Base-by-base conservation (phyloP, 805 yeast species). In the Ogataea haglerorum region DNA sequence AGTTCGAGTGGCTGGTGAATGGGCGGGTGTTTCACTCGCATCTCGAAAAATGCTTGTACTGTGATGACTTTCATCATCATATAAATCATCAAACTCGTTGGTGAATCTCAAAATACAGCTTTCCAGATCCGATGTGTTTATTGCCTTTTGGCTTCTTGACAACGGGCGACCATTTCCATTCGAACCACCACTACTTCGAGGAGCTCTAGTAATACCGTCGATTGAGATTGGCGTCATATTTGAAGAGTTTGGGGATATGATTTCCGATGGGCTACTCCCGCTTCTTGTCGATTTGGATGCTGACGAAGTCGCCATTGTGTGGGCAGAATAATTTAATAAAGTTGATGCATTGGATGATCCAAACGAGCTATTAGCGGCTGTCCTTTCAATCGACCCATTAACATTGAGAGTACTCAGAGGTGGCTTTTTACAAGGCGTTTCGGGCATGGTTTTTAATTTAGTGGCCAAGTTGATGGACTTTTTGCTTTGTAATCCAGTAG, bases 401-500 rank as follows among this genome's bases (percentile, higher is more conserved):
- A 55, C 47, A 33, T 60, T 63, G 13, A 58, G 58, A n/a, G 54
- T 38, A 6, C 51, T 32, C 6, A 51, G 50, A 3, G 60, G 60
- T 3, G 76, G 75, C 46, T 63, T 67, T 46, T 79, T 79, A 58
- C 81, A 76, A 2, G 85, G 85, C 0, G 85, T 79, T 42, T 80
- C 84, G 1, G 85, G 85, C 52, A 80, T 76, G 12, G 54, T 53
- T 25, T 68, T 59, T 7, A 47, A 35, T 6, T 38, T 44, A 38
- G 61, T 56, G 60, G 52, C 58, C 67, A 65, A 61, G 2, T 44
- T 29, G 61, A 62, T 45, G 32, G 80, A 67, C 63, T 83, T 68
- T 58, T 80, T 80, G 27, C 83, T 77, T 44, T 81, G 61, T 25
- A 87, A 64, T 0, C 96, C 96, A 0, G 85, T 67, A 2, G 90